A percentile compares a stretch with the other conserved stretches of the same genome.
These are phyloP conservation scores for Hygrocybe punicea DNA, from an alignment of 768 basidiomycete species.

Conservation along the genomic window DNA sequence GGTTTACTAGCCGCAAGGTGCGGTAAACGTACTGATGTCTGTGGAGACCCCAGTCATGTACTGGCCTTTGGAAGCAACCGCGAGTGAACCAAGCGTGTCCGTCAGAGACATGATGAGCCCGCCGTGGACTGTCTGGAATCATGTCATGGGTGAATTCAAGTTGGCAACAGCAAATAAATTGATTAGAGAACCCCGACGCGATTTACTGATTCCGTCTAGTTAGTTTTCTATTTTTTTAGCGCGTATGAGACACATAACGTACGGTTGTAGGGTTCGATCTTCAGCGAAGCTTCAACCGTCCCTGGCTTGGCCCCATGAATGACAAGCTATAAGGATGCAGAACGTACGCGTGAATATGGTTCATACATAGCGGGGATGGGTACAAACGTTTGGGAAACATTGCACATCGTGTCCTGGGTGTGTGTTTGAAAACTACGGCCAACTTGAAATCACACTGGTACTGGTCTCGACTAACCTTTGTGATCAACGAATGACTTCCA, in stretches of 20 bases:
- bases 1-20: neutral
- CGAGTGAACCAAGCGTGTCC: constrained; percentile 80
- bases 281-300: constrained; percentile 62
- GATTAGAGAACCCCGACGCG: constrained; percentile 63
- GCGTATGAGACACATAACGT: neutral
- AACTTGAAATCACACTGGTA: neutral
- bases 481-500: constrained; percentile 80
- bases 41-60: constrained; percentile 88
- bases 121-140: constrained; percentile 60
- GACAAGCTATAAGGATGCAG: constrained; percentile 44
- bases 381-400: constrained; percentile 72
- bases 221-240: neutral
- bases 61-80: constrained; percentile 76
- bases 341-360: neutral
- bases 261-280: constrained; percentile 75
- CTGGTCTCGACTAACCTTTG: constrained; percentile 50
- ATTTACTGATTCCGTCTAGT: constrained; percentile 54
- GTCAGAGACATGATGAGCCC: constrained; percentile 79
- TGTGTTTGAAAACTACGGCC: constrained; percentile 7
- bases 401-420: constrained; percentile 69
- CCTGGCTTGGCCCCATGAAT: constrained; percentile 70
- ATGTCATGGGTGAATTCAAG: neutral
- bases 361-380: neutral
- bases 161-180: constrained; percentile 1
- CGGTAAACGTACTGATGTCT: constrained; percentile 53